phyloP scores from a whole-genome alignment of 2,329 filamentous ascomycete genomes.

The Lecanoromycetidae sp. region DNA sequence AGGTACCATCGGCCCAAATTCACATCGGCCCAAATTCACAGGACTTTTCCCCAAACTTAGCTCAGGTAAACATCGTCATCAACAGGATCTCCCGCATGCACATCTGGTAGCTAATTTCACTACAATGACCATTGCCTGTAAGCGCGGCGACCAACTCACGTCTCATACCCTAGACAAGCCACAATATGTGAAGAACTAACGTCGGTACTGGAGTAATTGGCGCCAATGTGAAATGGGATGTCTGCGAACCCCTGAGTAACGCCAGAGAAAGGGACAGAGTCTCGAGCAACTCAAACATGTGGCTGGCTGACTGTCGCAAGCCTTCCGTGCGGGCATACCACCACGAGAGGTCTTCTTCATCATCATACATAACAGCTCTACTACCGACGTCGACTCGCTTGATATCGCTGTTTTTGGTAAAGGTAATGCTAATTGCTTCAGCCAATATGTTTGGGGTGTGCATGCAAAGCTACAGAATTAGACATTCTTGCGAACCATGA shows the following conservation, averaged over 20 bases:
- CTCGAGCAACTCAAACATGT: not conserved
- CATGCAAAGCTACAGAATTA: not conserved
- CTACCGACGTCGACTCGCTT: slow-evolving; percentile 1
- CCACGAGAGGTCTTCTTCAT: not conserved
- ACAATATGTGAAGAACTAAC: not conserved
- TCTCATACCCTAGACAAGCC: not conserved
- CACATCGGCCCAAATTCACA: too few relatives aligned
- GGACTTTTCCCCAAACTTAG: too few relatives aligned
- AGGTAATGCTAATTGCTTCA: not conserved
- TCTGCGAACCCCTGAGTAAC: not conserved
- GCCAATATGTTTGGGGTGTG: not conserved
- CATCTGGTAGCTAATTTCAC: not conserved
- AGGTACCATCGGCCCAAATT: too few relatives aligned
- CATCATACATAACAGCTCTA: not conserved
- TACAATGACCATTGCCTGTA: not conserved
- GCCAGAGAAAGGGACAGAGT: not conserved
- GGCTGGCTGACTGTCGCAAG: not conserved
- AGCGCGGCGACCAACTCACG: not conserved
- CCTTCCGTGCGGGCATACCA: not conserved
- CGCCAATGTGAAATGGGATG: not conserved
- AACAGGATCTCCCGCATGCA: not conserved
- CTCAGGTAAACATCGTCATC: too few relatives aligned
- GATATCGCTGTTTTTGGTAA: not conserved
- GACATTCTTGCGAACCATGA: not conserved
- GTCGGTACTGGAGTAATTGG: not conserved